Conservation (phyloP, 2,329 filamentous ascomycete species). For the Pseudocercospora eumusae region DNA sequence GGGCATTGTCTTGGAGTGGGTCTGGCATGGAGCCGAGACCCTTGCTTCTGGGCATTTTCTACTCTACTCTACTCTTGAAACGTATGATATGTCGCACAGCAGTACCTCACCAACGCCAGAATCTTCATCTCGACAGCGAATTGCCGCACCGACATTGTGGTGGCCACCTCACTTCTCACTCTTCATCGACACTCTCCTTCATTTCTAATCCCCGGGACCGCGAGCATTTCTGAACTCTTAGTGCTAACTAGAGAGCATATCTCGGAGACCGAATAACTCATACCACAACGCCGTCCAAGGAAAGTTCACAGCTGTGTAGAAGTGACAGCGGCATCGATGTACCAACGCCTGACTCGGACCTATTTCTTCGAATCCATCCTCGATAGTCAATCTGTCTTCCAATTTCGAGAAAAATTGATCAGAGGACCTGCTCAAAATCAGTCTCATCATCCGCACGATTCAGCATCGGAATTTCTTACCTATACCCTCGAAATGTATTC, state of each 20-base stretch:
- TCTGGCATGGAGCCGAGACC: neutral
- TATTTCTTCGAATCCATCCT: neutral
- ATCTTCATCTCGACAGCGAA: neutral
- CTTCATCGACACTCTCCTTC: neutral
- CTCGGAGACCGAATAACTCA: neutral
- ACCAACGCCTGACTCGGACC: neutral
- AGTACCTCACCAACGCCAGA: neutral
- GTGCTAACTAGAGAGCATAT: too few relatives aligned
- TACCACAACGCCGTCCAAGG: neutral
- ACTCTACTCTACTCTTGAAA: too few relatives aligned
- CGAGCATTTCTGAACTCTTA: too few relatives aligned
- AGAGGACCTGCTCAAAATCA: neutral
- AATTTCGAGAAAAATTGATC: neutral
- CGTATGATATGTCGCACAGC: too few relatives aligned
- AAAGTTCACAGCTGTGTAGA: neutral
- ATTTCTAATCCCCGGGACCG: too few relatives aligned
- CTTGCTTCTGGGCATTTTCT: neutral
- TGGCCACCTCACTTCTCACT: neutral
- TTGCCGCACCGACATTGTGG: neutral
- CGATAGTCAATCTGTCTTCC: constrained; percentile 4
- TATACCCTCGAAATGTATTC: neutral
- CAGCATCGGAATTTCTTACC: neutral
- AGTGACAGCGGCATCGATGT: neutral
- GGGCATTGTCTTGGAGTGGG: neutral
- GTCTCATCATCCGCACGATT: neutral